Percentiles rank a stretch among this genome's conserved stretches.
Evolutionary conservation across 345 rosid genomes (phyloP).

Genomic region (Heritiera littoralis): DNA sequence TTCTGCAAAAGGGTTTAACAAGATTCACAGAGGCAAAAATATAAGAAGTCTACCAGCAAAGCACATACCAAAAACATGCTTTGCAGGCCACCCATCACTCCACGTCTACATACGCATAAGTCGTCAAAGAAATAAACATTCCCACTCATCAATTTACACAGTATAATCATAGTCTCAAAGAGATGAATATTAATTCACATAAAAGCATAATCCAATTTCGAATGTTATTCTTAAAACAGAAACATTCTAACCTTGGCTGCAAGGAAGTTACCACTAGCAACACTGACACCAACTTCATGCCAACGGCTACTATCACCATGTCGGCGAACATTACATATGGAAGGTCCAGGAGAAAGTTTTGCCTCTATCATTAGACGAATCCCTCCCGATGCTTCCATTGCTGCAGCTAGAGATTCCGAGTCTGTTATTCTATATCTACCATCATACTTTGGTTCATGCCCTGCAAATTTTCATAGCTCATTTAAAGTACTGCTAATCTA

Average conservation of each 20-base stretch:
- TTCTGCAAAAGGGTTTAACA: slow-evolving; percentile 50
- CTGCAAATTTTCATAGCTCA: slow-evolving; percentile 41
- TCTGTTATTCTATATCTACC: slow-evolving; percentile 91
- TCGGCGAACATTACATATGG: slow-evolving; percentile 73
- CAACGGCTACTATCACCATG: slow-evolving; percentile 90
- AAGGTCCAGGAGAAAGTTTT: slow-evolving; percentile 95
- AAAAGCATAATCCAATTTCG: neutral
- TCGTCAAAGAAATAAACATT: neutral
- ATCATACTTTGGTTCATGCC: slow-evolving; percentile 60
- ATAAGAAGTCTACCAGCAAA: no score
- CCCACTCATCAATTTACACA: neutral
- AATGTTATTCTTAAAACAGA: neutral
- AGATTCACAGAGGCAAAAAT: slow-evolving; percentile 6
- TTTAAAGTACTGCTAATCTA: no score
- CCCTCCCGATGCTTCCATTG: slow-evolving; percentile 94
- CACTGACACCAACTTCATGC: slow-evolving; percentile 93
- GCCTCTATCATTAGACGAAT: slow-evolving; percentile 90
- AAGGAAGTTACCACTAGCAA: slow-evolving; percentile 95
- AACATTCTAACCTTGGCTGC: slow-evolving; percentile 74
- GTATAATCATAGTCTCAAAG: neutral
- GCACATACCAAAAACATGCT: neutral
- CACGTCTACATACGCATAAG: neutral
- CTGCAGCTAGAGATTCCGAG: slow-evolving; percentile 74
- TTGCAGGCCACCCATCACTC: neutral
- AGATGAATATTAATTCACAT: neutral